A percentile compares a stretch with the other conserved stretches of the same genome.
Conservation (phyloP, 805 yeast species). For the Saccharomycopsis sp. region DNA sequence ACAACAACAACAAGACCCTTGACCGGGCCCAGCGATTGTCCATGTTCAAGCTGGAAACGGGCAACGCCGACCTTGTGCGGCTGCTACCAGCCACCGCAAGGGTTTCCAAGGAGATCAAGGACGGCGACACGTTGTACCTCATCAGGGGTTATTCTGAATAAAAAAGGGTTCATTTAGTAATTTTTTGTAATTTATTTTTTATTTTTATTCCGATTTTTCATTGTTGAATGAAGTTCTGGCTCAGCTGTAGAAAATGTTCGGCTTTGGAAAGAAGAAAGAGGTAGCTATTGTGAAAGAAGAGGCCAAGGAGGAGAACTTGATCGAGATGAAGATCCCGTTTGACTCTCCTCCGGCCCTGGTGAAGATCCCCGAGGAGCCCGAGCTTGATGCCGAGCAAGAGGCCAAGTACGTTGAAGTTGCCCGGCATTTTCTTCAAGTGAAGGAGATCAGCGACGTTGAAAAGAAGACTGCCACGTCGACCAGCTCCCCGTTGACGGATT, state of each 20-base stretch:
- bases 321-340: slow-evolving; percentile 42
- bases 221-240: neutral
- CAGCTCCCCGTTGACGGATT: slow-evolving; percentile 11
- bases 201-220: neutral
- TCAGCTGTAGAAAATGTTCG: slow-evolving; percentile 10
- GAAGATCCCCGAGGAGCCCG: slow-evolving; percentile 37
- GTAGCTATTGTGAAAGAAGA: slow-evolving; percentile 1
- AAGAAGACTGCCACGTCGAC: neutral
- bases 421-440: slow-evolving; percentile 37
- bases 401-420: slow-evolving; percentile 53
- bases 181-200: neutral
- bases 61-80: slow-evolving; percentile 24
- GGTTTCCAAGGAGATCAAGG: slow-evolving; percentile 32
- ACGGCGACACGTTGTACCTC: slow-evolving; percentile 44
- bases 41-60: slow-evolving; percentile 32
- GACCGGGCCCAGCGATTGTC: slow-evolving; percentile 36
- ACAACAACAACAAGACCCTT: slow-evolving; percentile 39
- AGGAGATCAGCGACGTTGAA: slow-evolving; percentile 6
- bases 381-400: slow-evolving; percentile 46
- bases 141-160: slow-evolving; percentile 36
- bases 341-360: slow-evolving; percentile 41
- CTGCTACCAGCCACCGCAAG: slow-evolving; percentile 32
- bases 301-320: neutral
- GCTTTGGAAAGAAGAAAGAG: slow-evolving; percentile 17
- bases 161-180: neutral